Evolutionary conservation across 2,329 filamentous ascomycete species (phyloP), one percentile per base, ranked within the genome.

Genomic region (Clarireedia monteithiana): DNA sequence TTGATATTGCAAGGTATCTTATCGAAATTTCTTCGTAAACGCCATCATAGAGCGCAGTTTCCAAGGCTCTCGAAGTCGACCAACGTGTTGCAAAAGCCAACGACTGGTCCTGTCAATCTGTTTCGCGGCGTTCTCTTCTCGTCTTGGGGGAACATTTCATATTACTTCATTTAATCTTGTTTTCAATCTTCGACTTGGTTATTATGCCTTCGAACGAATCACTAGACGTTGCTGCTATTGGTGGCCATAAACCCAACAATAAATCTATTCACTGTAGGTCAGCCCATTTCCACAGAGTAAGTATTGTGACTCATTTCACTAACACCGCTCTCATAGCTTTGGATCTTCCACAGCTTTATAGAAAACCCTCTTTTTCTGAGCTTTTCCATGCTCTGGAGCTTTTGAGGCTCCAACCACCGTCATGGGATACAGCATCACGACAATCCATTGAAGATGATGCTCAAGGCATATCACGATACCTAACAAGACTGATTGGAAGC

Each of bases 311-410:
- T 30, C 10, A 20, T 6, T 4, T 44, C 26, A 34, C 38, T 55
- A 12, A 55, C 4, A 17, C 17, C 6, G 30, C 6, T 17, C 17
- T 38, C 4, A 57, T 66, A 85, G 83, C 84, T 57, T 74, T 86
- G 57, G 88, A 92, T 67, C 81, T 96, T 26, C 89, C 91, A n/a
- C 88, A 91, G 66, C 78, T 92, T 60, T 89, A 91, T 78, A 81
- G 86, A 64, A 86, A 82, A 66, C 91, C 91, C 6, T 75, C 83
- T 20, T 84, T 82, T 57, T 72, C 75, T 34, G 76, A 79, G 4
- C 77, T 96, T 47, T 72, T 89, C 50, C 72, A 77, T 26, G 81
- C 82, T 26, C 80, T 96, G n/a, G 72, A 80, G 36, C 73, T 81
- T 27, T 78, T 96, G 38, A 79, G 82, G 57, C 73, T 86, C 38